Evolutionary conservation across 805 yeast genomes (phyloP).

Genomic region (Candida vaughaniae): DNA sequence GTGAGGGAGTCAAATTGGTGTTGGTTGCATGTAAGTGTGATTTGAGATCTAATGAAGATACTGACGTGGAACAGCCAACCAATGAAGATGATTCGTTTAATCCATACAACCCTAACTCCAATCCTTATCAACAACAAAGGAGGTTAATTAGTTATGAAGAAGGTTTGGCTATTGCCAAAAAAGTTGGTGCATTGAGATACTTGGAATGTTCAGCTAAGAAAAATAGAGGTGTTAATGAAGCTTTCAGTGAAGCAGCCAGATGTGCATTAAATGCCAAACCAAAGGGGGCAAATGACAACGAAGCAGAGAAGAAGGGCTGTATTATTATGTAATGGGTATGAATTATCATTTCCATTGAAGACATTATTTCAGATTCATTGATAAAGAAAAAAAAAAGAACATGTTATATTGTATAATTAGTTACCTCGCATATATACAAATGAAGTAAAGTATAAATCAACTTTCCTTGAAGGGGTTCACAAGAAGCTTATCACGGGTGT

Average conservation of each 20-base stretch:
- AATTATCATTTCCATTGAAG: too few species aligned
- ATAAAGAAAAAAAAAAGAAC: neutral
- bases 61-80: constrained; percentile 35
- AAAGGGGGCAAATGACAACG: constrained; percentile 57
- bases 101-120: constrained; percentile 39
- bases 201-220: constrained; percentile 96
- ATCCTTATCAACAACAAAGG: constrained; percentile 31
- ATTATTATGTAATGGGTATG: constrained; percentile 30
- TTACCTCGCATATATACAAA: constrained; percentile 4
- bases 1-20: constrained; percentile 93
- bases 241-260: constrained; percentile 97
- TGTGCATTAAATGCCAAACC: constrained; percentile 90
- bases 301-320: constrained; percentile 40
- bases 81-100: constrained; percentile 23
- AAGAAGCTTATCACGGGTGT: constrained; percentile 35
- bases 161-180: constrained; percentile 89
- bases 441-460: neutral
- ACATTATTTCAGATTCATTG: too few species aligned
- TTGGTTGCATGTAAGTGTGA: constrained; percentile 95
- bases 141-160: constrained; percentile 83
- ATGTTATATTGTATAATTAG: neutral
- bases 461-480: constrained; percentile 36
- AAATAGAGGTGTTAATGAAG: constrained; percentile 98
- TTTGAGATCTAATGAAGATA: constrained; percentile 66
- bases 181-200: constrained; percentile 90